Evolutionary conservation across 2,329 filamentous ascomycete species (phyloP).

Genomic region (Alternaria sp.): DNA sequence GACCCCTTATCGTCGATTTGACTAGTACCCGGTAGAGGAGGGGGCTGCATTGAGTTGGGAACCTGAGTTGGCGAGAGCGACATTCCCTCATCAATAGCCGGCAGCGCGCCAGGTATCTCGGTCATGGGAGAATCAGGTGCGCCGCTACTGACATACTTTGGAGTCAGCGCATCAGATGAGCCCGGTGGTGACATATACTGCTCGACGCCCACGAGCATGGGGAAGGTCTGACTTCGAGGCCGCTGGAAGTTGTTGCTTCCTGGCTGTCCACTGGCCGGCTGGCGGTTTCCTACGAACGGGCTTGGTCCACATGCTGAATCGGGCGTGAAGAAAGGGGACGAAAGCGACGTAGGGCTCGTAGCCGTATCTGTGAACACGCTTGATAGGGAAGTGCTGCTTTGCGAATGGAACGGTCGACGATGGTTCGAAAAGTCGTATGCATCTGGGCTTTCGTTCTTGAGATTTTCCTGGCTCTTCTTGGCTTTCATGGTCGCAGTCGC

Average conservation of each 20-base stretch:
- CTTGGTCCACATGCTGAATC: slow-evolving; percentile 69
- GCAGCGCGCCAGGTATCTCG: slow-evolving; percentile 53
- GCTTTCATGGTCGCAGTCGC: slow-evolving; percentile 71
- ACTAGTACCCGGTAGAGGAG: slow-evolving; percentile 54
- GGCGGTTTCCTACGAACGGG: slow-evolving; percentile 67
- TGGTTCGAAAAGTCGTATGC: slow-evolving; percentile 67
- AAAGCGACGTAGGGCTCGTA: slow-evolving; percentile 76
- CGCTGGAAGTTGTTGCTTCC: slow-evolving; percentile 69
- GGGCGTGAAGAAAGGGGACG: slow-evolving; percentile 79
- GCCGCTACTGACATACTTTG: slow-evolving; percentile 60
- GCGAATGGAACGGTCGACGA: slow-evolving; percentile 71
- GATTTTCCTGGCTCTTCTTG: slow-evolving; percentile 72
- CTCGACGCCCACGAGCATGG: slow-evolving; percentile 70
- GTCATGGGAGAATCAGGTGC: slow-evolving; percentile 62
- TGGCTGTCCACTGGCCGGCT: slow-evolving; percentile 57
- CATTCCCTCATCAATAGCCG: slow-evolving; percentile 55
- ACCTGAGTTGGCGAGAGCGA: slow-evolving; percentile 46
- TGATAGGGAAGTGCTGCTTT: slow-evolving; percentile 70
- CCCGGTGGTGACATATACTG: slow-evolving; percentile 62
- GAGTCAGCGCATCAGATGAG: slow-evolving; percentile 63
- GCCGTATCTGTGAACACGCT: slow-evolving; percentile 72
- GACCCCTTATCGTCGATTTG: slow-evolving; percentile 33
- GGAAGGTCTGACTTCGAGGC: slow-evolving; percentile 88
- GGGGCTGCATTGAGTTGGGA: slow-evolving; percentile 57
- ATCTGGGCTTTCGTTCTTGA: slow-evolving; percentile 66